A percentile compares a stretch with the other conserved stretches of the same genome.
Evolutionary conservation across 768 basidiomycete species (phyloP).

Genomic region (Hortiboletus campestris): DNA sequence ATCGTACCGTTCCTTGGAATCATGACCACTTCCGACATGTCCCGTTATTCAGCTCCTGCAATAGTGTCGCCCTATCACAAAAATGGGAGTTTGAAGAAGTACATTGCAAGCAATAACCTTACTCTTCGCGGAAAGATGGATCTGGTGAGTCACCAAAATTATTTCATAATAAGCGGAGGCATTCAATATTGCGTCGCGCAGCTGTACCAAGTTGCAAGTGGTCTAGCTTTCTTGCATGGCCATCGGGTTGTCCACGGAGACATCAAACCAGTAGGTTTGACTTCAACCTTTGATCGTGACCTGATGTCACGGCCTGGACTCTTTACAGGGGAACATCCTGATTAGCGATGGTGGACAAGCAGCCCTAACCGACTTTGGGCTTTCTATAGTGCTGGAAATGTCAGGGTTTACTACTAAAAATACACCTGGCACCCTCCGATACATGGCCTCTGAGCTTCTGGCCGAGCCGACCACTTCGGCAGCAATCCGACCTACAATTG

Average conservation of each 20-base stretch:
- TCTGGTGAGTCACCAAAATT: conserved; percentile 14
- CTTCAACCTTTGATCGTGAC: neutral
- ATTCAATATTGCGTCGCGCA: neutral
- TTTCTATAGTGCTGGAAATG: conserved; percentile 36
- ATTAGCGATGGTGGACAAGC: conserved; percentile 33
- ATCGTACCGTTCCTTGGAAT: conserved; percentile 27
- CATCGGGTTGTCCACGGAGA: conserved; percentile 35
- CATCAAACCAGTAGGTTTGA: conserved; percentile 35
- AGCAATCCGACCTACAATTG: conserved; percentile 21
- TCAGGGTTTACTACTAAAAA: conserved; percentile 37
- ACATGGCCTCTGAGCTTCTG: conserved; percentile 40
- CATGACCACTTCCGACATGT: conserved; percentile 16
- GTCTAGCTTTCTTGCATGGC: conserved; percentile 25
- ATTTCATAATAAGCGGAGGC: neutral
- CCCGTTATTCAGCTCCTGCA: conserved; percentile 17
- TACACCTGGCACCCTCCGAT: conserved; percentile 37
- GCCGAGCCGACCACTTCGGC: conserved; percentile 12
- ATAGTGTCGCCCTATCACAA: conserved; percentile 29
- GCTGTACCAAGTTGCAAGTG: conserved; percentile 22
- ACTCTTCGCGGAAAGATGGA: conserved; percentile 14
- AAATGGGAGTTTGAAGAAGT: conserved; percentile 19
- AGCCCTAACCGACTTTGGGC: conserved; percentile 39
- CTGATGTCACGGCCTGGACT: neutral
- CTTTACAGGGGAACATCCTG: conserved; percentile 36
- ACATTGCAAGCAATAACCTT: conserved; percentile 10